Percentiles rank a stretch among this genome's conserved stretches.
phyloP scores from a whole-genome alignment of 352 stramenopile genomes.

The Phytophthora ramorum region DNA sequence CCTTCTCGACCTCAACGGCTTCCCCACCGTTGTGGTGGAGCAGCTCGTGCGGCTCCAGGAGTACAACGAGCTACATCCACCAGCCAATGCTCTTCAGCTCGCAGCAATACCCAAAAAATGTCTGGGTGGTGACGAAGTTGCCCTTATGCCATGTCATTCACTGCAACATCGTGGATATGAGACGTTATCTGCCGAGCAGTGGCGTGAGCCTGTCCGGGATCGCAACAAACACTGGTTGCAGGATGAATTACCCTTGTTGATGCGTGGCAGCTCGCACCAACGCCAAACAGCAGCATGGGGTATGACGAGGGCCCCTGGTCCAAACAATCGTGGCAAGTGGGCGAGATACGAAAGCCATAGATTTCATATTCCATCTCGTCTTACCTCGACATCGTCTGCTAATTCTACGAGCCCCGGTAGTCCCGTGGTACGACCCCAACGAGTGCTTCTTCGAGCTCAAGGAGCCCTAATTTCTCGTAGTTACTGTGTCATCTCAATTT shows the following conservation, averaged over 20 bases:
- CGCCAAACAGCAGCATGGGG: conserved; percentile 11
- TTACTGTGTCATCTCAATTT: conserved; percentile 69
- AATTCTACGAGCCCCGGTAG: conserved; percentile 6
- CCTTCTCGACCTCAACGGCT: conserved; percentile 40
- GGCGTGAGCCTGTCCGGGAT: conserved; percentile 63
- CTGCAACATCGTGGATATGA: conserved; percentile 48
- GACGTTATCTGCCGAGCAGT: conserved; percentile 46
- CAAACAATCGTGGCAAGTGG: conserved; percentile 58
- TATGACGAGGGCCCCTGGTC: conserved; percentile 49
- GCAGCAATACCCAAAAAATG: conserved; percentile 59
- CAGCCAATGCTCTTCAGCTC: conserved; percentile 51
- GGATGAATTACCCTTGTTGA: conserved; percentile 59
- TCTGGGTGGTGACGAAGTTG: conserved; percentile 54
- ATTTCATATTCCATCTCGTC: conserved; percentile 35
- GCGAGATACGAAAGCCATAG: conserved; percentile 40
- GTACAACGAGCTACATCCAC: conserved; percentile 15
- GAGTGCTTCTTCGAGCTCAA: conserved; percentile 53
- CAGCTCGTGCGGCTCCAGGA: conserved; percentile 66
- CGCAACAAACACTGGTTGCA: conserved; percentile 63
- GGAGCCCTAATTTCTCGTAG: conserved; percentile 63
- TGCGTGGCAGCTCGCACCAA: conserved; percentile 16
- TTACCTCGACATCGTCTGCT: background rate
- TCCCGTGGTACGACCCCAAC: conserved; percentile 22
- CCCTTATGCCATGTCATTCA: conserved; percentile 80
- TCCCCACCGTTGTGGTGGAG: conserved; percentile 39